A percentile compares a stretch with the other conserved stretches of the same genome.
These are phyloP conservation scores for Helianthus annuus DNA, from an alignment of 129 eudicot genomes.

Conservation along the genomic window DNA sequence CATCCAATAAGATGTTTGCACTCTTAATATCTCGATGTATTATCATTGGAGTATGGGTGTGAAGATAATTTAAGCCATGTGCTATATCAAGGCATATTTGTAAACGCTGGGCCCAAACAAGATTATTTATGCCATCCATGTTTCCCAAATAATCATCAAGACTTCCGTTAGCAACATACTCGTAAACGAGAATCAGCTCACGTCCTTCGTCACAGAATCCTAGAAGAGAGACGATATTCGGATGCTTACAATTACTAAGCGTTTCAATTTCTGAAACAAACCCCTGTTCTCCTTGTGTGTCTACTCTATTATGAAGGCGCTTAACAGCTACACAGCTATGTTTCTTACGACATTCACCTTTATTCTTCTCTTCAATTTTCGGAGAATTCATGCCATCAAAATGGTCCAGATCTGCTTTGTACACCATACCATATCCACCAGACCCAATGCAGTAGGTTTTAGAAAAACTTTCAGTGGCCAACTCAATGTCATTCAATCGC, in stretches of 20 bases:
- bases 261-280: slow-evolving; percentile 2
- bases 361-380: background rate
- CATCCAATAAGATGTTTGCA: slow-evolving; percentile 3
- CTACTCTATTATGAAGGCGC: background rate
- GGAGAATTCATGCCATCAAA: background rate
- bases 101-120: slow-evolving; percentile 3
- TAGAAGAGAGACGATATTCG: background rate
- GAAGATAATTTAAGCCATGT: slow-evolving; percentile 4
- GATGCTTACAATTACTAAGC: slow-evolving; percentile 12
- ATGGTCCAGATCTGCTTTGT: background rate
- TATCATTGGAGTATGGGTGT: background rate
- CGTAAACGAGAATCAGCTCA: background rate
- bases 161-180: slow-evolving; percentile 6
- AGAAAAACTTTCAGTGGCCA: background rate
- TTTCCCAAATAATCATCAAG: background rate
- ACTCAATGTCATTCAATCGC: background rate
- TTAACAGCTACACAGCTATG: background rate
- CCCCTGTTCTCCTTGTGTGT: slow-evolving; percentile 1
- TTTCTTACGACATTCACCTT: background rate
- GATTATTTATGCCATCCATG: background rate
- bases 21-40: background rate
- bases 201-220: background rate
- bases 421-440: slow-evolving; percentile 7
- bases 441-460: background rate
- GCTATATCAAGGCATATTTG: slow-evolving; percentile 14